Base-by-base conservation (phyloP, 768 basidiomycete species). In the Termitomyces sp. region DNA sequence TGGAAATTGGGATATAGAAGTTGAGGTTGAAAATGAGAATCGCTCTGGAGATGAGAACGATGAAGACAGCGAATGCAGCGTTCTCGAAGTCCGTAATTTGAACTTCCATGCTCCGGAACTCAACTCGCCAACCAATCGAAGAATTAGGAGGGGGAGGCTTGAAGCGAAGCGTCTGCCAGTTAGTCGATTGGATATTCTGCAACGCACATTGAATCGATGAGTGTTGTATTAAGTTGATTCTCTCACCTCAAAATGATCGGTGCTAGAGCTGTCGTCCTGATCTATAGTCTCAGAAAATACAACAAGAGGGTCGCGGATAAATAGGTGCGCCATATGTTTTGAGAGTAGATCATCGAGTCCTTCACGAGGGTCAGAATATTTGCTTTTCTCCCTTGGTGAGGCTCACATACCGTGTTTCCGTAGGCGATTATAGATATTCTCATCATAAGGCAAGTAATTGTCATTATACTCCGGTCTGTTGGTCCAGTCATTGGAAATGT, bases 61-160 rank as follows among this genome's bases (percentile, higher is more conserved):
- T 82, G 73, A 99, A 98, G 43, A 98, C 84, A 34, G 94, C 85
- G 70, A 94, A 98, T 6, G 97, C 95, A 1, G 97, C 97, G 68
- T 99, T 99, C 76, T 98, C 97, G 66, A 95, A 99, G 74, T 99
- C 97, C 9, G 97, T 98, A 68, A 98, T 83, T 67, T 98, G 97
- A 3, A 98, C 95, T 70, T 99, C 97, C 97, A 98, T 98, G 69
- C 91, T 93, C 56, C 97, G 81, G 74, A 99, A 99, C 70, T 99
- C 97, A 5, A 98, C 96, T 40, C 97, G 82, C 97, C 97, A 99
- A 32, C 96, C 97, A 54, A 98, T 98, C 7, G 85, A 70, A 5
- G 96, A 94, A 54, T 90, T 87, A 5, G 92, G 87, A 27, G 97
- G 96, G 12, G 97, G 97, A 2, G 97, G 97, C 70, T 99, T 99